Percentiles rank a stretch among this genome's conserved stretches.
phyloP scores from a whole-genome alignment of 2,329 filamentous ascomycete genomes.

The Trichoderma atroviride region DNA sequence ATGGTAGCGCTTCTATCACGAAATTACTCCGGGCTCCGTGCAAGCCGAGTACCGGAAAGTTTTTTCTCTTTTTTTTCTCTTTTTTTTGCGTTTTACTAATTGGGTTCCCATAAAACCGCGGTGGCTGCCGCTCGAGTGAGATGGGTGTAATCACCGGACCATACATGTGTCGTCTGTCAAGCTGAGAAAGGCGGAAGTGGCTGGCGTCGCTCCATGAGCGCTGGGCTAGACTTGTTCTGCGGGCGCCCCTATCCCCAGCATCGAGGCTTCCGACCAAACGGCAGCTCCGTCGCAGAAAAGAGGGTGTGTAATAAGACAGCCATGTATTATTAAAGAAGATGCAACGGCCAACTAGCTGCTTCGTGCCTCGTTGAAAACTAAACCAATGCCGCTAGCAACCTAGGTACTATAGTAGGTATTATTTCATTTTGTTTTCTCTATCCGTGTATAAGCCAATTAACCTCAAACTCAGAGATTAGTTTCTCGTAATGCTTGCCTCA shows the following conservation, averaged over 20 bases:
- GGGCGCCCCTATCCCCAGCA: neutral
- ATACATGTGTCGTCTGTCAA: neutral
- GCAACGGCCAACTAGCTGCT: neutral
- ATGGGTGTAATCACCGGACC: conserved; percentile 3
- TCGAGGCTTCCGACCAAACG: neutral
- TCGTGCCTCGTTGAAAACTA: neutral
- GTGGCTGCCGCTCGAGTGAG: neutral
- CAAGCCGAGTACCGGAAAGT: neutral
- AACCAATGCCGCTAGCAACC: neutral
- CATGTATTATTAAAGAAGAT: neutral
- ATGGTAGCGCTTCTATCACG: neutral
- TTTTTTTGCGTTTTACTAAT: neutral
- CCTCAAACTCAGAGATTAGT: neutral
- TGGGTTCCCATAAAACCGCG: neutral
- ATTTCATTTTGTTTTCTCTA: conserved; percentile 14
- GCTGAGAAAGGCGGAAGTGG: neutral
- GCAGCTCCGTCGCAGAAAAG: neutral
- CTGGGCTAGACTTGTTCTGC: neutral
- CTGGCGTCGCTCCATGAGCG: neutral
- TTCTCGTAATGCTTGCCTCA: conserved; percentile 14
- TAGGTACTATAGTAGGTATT: neutral
- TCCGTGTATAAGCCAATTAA: conserved; percentile 17
- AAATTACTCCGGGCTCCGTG: neutral
- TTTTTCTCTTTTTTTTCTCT: neutral
- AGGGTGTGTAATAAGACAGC: neutral